A percentile compares a stretch with the other conserved stretches of the same genome.
phyloP scores from a whole-genome alignment of 2,329 filamentous ascomycete species.

The Hortaea sp. region DNA sequence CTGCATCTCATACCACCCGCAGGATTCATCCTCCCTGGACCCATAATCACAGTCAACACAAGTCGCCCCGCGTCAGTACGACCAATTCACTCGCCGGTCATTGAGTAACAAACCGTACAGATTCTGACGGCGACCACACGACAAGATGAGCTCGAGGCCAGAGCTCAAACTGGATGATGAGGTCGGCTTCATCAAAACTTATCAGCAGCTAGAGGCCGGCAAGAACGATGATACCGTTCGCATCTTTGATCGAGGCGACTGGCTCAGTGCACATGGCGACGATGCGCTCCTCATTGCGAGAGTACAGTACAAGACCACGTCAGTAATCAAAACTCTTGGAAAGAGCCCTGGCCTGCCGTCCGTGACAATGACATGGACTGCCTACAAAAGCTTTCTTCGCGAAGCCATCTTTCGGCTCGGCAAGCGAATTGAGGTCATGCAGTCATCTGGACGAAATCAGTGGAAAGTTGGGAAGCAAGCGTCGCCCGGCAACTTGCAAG shows the following conservation, averaged over 20 bases:
- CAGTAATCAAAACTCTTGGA: constrained; percentile 83
- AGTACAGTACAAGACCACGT: constrained; percentile 91
- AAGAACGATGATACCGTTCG: constrained; percentile 70
- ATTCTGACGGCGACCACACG: not conserved
- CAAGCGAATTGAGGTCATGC: constrained; percentile 86
- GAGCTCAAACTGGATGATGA: constrained; percentile 79
- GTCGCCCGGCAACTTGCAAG: constrained; percentile 90
- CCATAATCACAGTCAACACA: too few relatives aligned
- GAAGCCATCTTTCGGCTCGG: constrained; percentile 87
- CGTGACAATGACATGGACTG: constrained; percentile 89
- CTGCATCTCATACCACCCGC: too few relatives aligned
- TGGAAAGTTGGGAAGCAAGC: constrained; percentile 82
- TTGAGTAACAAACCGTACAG: not conserved
- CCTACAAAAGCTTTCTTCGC: constrained; percentile 89
- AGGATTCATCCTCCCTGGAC: too few relatives aligned
- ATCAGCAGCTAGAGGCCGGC: constrained; percentile 68
- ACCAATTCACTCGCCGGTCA: not conserved
- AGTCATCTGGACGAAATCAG: constrained; percentile 61
- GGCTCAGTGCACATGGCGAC: constrained; percentile 85
- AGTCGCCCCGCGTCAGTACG: too few relatives aligned
- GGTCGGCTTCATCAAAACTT: constrained; percentile 91
- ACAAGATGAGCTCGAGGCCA: constrained; percentile 43
- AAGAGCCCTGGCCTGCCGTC: constrained; percentile 77
- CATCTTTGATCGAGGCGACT: constrained; percentile 89
- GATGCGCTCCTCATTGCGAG: constrained; percentile 76